phyloP scores from a whole-genome alignment of 257 asterid genomes.

The Henckelia pumila region DNA sequence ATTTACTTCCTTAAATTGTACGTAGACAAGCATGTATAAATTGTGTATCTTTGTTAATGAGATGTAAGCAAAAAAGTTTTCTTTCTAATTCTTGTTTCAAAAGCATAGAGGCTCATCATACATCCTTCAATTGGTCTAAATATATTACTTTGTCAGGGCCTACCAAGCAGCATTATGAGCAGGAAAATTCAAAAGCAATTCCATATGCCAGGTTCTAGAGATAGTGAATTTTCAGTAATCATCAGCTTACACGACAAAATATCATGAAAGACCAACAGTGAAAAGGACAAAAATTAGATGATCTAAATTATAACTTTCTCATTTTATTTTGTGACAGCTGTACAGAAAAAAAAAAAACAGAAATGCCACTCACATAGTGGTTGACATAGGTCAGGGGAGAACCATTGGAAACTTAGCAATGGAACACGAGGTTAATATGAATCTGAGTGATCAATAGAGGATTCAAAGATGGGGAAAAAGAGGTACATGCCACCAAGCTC shows the following conservation, averaged over 20 bases:
- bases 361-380: conserved; percentile 6
- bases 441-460: no score
- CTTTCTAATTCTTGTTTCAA: no score
- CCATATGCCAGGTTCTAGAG: conserved; percentile 5
- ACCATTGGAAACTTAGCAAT: no score
- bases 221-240: not conserved
- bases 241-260: conserved; percentile 12
- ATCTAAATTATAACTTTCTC: no score
- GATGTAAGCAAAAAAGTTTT: no score
- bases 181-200: not conserved
- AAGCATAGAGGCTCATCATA: not conserved
- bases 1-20: no score
- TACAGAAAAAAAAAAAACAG: conserved; percentile 13
- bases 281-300: conserved; percentile 12
- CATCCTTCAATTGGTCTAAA: conserved; percentile 20
- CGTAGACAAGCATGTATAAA: no score
- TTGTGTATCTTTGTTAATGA: no score
- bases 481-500: conserved; percentile 6
- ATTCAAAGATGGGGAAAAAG: not conserved
- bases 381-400: no score
- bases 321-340: not conserved
- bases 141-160: not conserved
- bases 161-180: not conserved
- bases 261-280: not conserved
- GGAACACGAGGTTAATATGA: no score